A percentile compares a stretch with the other conserved stretches of the same genome.
Conservation (phyloP, 2,329 filamentous ascomycete genomes). For the Aspergillus calidoustus region DNA sequence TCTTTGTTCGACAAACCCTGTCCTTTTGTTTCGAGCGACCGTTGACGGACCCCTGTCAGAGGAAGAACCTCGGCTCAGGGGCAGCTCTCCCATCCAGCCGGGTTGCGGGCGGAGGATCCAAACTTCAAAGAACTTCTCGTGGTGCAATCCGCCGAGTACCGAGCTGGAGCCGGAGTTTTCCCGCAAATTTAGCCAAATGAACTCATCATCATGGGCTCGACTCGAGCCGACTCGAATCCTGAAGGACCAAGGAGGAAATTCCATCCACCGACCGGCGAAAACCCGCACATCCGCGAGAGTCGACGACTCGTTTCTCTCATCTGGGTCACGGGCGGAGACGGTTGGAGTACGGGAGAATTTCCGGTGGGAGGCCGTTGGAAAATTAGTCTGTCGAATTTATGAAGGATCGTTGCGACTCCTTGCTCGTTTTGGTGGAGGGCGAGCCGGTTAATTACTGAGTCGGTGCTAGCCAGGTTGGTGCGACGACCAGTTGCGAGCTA, state of each 20-base stretch:
- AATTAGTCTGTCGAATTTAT: not conserved
- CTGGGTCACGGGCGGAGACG: not conserved
- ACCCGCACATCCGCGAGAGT: not conserved
- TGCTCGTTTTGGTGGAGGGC: not conserved
- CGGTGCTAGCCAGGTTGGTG: not conserved
- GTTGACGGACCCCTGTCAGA: not conserved
- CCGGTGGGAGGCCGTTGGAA: not conserved
- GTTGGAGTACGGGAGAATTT: not conserved
- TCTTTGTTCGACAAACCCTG: not conserved
- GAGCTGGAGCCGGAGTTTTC: conserved; percentile 1
- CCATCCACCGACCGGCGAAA: not conserved
- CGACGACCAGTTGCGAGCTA: conserved; percentile 4
- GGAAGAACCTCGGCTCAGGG: not conserved
- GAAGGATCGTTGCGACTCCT: not conserved
- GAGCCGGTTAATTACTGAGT: not conserved
- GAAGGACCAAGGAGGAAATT: not conserved
- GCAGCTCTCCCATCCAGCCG: not conserved
- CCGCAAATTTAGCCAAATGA: not conserved
- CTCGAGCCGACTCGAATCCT: not conserved
- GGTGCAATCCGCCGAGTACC: not conserved
- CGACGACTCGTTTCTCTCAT: not conserved
- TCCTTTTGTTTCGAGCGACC: not conserved
- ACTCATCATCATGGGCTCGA: not conserved
- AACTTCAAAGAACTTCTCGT: not conserved
- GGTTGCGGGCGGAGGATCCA: not conserved